Conservation (phyloP, 192 early-diverging fungal species). For the Backusella morwellensis region DNA sequence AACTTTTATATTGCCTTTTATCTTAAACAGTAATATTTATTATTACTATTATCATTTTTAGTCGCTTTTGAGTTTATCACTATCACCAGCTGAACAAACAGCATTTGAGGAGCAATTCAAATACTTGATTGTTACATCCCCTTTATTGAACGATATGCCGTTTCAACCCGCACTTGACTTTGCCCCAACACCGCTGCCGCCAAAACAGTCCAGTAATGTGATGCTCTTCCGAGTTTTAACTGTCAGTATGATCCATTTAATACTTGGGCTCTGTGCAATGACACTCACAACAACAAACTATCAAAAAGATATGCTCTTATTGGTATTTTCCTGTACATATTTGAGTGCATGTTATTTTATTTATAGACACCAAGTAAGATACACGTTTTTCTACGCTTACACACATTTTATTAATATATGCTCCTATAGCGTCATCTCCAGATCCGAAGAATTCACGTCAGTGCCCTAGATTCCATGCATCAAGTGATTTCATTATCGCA, state of each 20-base stretch:
- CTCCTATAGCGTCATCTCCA: neutral
- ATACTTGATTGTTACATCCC: conserved; percentile 55
- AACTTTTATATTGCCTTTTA: neutral
- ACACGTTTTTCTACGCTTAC: neutral
- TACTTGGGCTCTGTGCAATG: neutral
- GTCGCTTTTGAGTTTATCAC: conserved; percentile 41
- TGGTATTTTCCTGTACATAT: conserved; percentile 29
- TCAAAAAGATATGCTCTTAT: conserved; percentile 32
- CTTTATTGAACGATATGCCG: conserved; percentile 44
- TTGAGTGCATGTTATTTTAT: neutral
- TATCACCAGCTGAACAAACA: conserved; percentile 47
- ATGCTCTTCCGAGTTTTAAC: neutral
- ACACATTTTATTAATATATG: neutral
- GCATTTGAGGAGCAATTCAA: conserved; percentile 60
- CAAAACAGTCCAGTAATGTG: neutral
- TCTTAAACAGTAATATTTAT: neutral
- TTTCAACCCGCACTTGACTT: no score
- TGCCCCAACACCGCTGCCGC: neutral
- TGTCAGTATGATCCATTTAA: neutral
- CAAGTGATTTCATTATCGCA: conserved; percentile 4
- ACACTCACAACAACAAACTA: conserved; percentile 18
- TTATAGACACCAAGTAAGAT: conserved; percentile 1
- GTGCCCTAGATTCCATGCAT: conserved; percentile 1
- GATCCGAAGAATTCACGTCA: neutral
- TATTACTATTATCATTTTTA: conserved; percentile 7